A percentile compares a stretch with the other conserved stretches of the same genome.
phyloP scores from a whole-genome alignment of 352 stramenopile genomes.

The Phytophthora boehmeriae region DNA sequence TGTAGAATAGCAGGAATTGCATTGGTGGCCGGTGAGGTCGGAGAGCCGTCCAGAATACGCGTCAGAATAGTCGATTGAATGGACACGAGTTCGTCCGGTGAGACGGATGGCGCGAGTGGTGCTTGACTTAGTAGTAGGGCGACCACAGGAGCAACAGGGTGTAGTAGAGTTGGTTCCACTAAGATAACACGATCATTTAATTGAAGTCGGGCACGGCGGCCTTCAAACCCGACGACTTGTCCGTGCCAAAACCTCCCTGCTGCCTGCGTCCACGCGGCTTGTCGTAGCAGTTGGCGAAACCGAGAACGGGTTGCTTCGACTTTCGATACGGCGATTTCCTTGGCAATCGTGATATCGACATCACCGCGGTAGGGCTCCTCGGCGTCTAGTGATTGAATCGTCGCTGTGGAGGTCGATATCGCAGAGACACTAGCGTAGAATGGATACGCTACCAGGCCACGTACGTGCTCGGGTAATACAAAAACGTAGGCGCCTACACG shows the following conservation, averaged over 20 bases:
- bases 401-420: not conserved
- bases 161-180: not conserved
- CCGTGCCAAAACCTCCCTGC: constrained; percentile 11
- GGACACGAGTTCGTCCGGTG: not conserved
- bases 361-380: constrained; percentile 1
- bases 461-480: constrained; percentile 13
- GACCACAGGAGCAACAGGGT: constrained; percentile 9
- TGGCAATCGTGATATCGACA: not conserved
- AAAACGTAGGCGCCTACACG: not conserved
- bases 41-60: constrained; percentile 8
- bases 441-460: constrained; percentile 8
- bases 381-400: not conserved
- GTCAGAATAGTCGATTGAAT: constrained; percentile 11
- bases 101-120: constrained; percentile 1
- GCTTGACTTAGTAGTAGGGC: constrained; percentile 1
- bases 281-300: not conserved
- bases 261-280: constrained; percentile 10
- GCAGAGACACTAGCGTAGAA: constrained; percentile 16
- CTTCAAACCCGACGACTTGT: constrained; percentile 15
- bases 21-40: not conserved
- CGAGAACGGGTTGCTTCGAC: constrained; percentile 8
- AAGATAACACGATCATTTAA: constrained; percentile 8
- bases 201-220: constrained; percentile 6
- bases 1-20: constrained; percentile 8
- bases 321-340: not conserved